Base-by-base conservation (phyloP, 441 rosid species). In the Metrosideros polymorpha region DNA sequence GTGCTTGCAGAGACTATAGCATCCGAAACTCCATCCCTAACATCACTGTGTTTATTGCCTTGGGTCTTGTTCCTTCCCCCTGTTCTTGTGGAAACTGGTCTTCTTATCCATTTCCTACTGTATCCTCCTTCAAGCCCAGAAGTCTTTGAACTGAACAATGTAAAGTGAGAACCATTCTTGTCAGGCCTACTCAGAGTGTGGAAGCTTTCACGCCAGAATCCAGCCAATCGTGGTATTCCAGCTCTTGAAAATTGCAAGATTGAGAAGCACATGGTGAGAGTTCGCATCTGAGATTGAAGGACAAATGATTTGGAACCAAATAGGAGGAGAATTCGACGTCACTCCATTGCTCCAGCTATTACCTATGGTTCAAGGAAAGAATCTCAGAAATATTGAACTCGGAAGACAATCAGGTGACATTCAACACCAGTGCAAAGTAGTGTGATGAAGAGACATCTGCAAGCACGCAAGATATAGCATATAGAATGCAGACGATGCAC, bases 241-340 rank as follows among this genome's bases (percentile, higher is more conserved):
- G 87, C 89, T 92, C 92, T 95, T 66, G 97, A 94, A 83, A 91
- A 88, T 90, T 93, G 96, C 84, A 93, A 91, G 86, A 95, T 87
- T 84, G 98, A 92, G 91, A 92, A 88, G 89, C 95, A 93, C 94
- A 94, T 93, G 14, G 89, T 85, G 84, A 85, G 87, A 35, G 90
- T 88, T 87, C 89, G 89, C 92, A 94, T 93, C 89, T 85, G 89
- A 89, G 86, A 71, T 75, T 42, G 82, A 75, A 75, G 18, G 82
- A 75, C 29, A 42, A 75, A 75, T 13, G 49, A 42, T 39, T 18
- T 75, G 82, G 49, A 39, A 42, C 82, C 9, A 6, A 75, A 39
- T 43, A 75, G 82, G 82, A 75, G 82, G 49, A 75, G 82, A 75
- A 39, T 39, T 39, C 0, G 17, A 75, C 12, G 49, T 75, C 82